phyloP scores from a whole-genome alignment of 306 rosid genomes.

The Psophocarpus tetragonolobus region DNA sequence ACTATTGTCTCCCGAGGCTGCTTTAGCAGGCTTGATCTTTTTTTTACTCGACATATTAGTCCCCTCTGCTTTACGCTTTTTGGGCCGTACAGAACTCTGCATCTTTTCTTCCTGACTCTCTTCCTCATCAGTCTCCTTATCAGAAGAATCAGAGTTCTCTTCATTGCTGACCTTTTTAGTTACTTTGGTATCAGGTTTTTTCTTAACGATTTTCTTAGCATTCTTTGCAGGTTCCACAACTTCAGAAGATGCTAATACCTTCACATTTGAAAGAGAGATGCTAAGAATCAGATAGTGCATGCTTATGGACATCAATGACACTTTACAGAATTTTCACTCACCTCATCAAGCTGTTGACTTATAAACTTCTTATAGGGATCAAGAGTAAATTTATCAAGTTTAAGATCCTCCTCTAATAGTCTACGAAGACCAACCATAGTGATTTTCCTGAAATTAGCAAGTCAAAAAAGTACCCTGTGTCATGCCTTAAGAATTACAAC shows the following conservation, averaged over 20 bases:
- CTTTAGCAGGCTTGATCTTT: slow-evolving; percentile 51
- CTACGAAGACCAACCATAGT: slow-evolving; percentile 89
- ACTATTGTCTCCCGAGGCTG: slow-evolving; percentile 48
- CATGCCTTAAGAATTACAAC: slow-evolving; percentile 24
- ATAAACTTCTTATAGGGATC: slow-evolving; percentile 79
- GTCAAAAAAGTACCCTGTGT: slow-evolving; percentile 16
- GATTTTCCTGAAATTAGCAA: slow-evolving; percentile 56
- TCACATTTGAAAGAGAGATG: slow-evolving; percentile 29
- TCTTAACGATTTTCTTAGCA: slow-evolving; percentile 58
- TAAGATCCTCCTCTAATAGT: slow-evolving; percentile 85
- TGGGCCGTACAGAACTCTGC: slow-evolving; percentile 46
- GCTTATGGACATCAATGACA: slow-evolving; percentile 21
- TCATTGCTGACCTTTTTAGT: slow-evolving; percentile 53
- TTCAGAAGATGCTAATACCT: slow-evolving; percentile 62
- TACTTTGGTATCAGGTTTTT: slow-evolving; percentile 53
- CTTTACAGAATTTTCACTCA: slow-evolving; percentile 36
- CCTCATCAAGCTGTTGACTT: slow-evolving; percentile 74
- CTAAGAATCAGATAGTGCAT: slow-evolving; percentile 2
- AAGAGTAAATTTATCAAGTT: slow-evolving; percentile 61
- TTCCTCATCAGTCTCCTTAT: slow-evolving; percentile 52
- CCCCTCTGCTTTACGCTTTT: slow-evolving; percentile 75
- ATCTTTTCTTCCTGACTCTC: slow-evolving; percentile 46
- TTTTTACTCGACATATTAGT: slow-evolving; percentile 57
- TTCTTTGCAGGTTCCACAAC: slow-evolving; percentile 41
- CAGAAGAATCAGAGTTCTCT: slow-evolving; percentile 59